Percentiles rank a stretch among this genome's conserved stretches.
These are phyloP conservation scores for Boletus patriciae DNA, from an alignment of 768 basidiomycete genomes.

Conservation along the genomic window DNA sequence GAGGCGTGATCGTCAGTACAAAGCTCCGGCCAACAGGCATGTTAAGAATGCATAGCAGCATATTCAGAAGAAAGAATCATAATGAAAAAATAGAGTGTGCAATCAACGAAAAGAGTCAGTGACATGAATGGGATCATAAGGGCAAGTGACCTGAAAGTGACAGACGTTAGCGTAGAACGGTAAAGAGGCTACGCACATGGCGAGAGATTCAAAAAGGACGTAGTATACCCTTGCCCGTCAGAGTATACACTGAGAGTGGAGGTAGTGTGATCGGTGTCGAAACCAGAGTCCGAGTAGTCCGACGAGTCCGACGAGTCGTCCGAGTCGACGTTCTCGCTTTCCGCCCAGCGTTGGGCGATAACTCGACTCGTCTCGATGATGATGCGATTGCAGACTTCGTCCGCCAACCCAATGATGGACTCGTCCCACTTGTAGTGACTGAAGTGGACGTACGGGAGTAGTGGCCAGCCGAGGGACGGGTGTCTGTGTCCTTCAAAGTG, in stretches of 20 bases:
- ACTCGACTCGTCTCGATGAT: background rate
- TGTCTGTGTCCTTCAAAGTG: background rate
- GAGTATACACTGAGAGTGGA: background rate
- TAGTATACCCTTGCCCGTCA: background rate
- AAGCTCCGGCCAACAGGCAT: conserved; percentile 6
- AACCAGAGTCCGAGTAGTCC: background rate
- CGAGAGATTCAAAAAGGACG: background rate
- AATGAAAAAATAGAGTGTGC: background rate
- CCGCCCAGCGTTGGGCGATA: too few species aligned
- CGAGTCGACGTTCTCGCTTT: background rate
- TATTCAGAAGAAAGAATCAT: background rate
- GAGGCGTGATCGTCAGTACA: conserved; percentile 10
- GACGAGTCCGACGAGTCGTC: too few species aligned
- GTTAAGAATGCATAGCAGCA: background rate
- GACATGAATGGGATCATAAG: background rate
- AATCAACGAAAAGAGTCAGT: background rate
- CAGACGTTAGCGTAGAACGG: background rate
- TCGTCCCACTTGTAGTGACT: conserved; percentile 23
- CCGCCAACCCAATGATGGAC: conserved; percentile 14
- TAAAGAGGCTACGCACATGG: conserved; percentile 4
- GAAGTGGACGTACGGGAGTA: conserved; percentile 12
- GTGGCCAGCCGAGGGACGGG: background rate
- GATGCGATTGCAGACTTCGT: background rate
- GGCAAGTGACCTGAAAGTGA: background rate
- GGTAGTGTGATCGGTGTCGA: background rate